Percentiles rank a stretch among this genome's conserved stretches.
phyloP scores from a whole-genome alignment of 164 flowering plant species.

The Magnolia kwangsiensis region DNA sequence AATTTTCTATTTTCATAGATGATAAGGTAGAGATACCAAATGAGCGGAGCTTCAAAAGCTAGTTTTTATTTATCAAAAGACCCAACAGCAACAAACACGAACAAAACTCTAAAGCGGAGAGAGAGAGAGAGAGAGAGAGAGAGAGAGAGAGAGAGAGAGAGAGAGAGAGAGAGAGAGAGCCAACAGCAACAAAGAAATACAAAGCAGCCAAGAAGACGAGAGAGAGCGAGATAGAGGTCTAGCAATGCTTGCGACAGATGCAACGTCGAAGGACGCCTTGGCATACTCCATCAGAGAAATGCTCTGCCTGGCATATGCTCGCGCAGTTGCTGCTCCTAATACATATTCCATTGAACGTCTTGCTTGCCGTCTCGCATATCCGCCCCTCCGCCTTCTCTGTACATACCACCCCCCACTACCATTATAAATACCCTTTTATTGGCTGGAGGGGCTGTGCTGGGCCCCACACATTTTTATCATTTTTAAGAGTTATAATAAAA shows the following conservation, averaged over 20 bases:
- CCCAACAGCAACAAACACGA: neutral
- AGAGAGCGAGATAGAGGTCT: neutral
- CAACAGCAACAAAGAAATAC: neutral
- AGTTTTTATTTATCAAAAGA: neutral
- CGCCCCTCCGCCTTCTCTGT: neutral
- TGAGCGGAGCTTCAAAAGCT: neutral
- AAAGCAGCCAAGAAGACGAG: neutral
- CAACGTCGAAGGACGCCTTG: slow-evolving; percentile 7
- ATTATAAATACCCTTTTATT: no score
- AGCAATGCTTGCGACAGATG: slow-evolving; percentile 8
- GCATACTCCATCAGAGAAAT: slow-evolving; percentile 7
- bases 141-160: neutral
- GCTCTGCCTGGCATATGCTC: neutral
- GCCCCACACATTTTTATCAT: no score
- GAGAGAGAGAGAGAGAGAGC: neutral
- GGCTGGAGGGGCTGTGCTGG: no score
- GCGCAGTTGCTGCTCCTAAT: slow-evolving; percentile 9
- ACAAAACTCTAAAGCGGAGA: neutral
- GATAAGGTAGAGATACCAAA: neutral
- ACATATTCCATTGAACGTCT: slow-evolving; percentile 1
- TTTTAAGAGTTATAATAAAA: no score
- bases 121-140: neutral
- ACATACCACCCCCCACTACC: no score
- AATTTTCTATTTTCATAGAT: no score
- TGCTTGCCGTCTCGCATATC: neutral